Base-by-base conservation (phyloP, 805 yeast genomes). In the Saccharomycopsis lassenensis region DNA sequence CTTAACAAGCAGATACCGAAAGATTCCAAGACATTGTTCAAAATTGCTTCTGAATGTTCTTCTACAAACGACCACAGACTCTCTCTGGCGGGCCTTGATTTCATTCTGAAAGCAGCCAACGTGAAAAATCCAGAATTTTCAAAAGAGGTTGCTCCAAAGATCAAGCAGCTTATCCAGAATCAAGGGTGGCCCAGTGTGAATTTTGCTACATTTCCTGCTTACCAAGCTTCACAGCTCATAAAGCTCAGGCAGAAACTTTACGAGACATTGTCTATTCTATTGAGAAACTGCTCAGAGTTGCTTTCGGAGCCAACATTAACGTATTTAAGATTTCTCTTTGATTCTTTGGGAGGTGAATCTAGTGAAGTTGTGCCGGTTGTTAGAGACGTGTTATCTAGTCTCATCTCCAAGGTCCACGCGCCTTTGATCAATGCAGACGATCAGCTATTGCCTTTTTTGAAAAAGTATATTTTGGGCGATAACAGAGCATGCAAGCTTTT, bases 191-290 rank as follows among this genome's bases (percentile, higher is more conserved):
- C 81, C 5, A 59, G 53, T 40, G 45, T 65, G 31, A 2, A 41
- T 70, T 2, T 46, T 56, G 4, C 77, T 71, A 14, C 25, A 24
- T 22, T 29, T 2, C 25, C 29, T 5, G 24, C 42, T 22, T 10
- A 25, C n/a, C 32, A 33, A 19, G 6, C 28, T n/a, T n/a, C 27
- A 6, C 8, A 14, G 10, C n/a, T 28, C 15, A 14, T 24, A 14
- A 31, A 36, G 27, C 24, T 29, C 46, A 65, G 91, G 46, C 67
- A 69, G 48, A 56, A 65, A 25, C 84, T 81, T 46, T 87, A 84
- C 50, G 94, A 83, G 52, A 77, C 93, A 0, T 54, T 87, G 17
- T 91, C 94, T 2, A 66, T 73, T 15, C 62, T 87, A 5, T 12
- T 40, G 12, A n/a, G 25, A 5, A 35, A 31, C 14, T 33, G 35